phyloP scores from a whole-genome alignment of 495 filamentous ascomycete species.

The Penicillium argentinense region DNA sequence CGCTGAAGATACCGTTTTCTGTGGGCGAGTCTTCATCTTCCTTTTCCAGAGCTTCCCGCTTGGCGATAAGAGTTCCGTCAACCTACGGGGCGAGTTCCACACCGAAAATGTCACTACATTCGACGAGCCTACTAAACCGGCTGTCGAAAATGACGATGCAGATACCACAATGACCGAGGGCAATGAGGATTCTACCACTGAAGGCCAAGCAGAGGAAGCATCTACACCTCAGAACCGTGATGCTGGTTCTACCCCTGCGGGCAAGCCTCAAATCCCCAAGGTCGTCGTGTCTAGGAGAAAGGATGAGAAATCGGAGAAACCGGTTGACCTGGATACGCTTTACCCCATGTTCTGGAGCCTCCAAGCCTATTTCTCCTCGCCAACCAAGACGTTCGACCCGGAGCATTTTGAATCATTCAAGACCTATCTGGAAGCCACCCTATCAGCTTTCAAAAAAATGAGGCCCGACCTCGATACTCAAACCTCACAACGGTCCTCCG shows the following conservation, averaged over 20 bases:
- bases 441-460: conserved; percentile 75
- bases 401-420: conserved; percentile 76
- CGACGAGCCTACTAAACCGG: conserved; percentile 52
- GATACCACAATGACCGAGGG: conserved; percentile 65
- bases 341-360: conserved; percentile 95
- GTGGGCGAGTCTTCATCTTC: conserved; percentile 94
- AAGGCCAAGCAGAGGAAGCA: conserved; percentile 18
- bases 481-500: conserved; percentile 50
- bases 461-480: conserved; percentile 63
- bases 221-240: conserved; percentile 11
- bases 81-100: conserved; percentile 94
- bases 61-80: conserved; percentile 95
- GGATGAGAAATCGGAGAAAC: conserved; percentile 39
- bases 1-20: conserved; percentile 95
- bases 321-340: conserved; percentile 65
- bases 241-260: conserved; percentile 22
- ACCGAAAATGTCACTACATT: conserved; percentile 90
- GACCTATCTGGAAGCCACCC: conserved; percentile 69
- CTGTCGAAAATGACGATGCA: conserved; percentile 38
- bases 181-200: conserved; percentile 30
- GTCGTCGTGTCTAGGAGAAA: conserved; percentile 52
- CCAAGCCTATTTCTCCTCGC: conserved; percentile 88
- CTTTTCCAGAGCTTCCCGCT: conserved; percentile 96
- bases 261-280: conserved; percentile 41
- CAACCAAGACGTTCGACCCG: conserved; percentile 72